Conservation (phyloP, 306 rosid species). For the Quercus alba region DNA sequence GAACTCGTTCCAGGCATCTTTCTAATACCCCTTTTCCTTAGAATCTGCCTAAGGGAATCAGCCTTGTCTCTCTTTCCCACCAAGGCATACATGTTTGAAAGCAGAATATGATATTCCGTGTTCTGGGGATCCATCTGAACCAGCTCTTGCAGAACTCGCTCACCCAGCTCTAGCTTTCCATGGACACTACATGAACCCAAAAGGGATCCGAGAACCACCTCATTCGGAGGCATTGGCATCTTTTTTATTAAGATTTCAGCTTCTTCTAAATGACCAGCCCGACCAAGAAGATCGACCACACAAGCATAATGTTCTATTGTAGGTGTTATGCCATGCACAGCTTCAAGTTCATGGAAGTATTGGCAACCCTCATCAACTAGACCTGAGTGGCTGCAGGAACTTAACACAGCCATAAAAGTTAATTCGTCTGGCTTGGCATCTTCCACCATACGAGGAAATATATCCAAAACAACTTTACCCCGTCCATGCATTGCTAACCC, state of each 20-base stretch:
- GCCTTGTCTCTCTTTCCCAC: conserved; percentile 58
- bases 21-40: conserved; percentile 47
- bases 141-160: conserved; percentile 47
- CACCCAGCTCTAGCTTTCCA: conserved; percentile 53
- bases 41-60: conserved; percentile 46
- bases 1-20: conserved; percentile 78
- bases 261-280: conserved; percentile 64
- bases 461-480: conserved; percentile 39
- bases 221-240: conserved; percentile 71
- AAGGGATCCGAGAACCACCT: conserved; percentile 70
- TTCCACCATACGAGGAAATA: conserved; percentile 52
- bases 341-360: conserved; percentile 49
- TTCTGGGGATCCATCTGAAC: conserved; percentile 54
- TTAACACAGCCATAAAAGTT: conserved; percentile 62
- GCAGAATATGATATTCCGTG: conserved; percentile 59
- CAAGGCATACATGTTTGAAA: conserved; percentile 63
- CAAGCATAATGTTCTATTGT: conserved; percentile 71
- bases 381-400: conserved; percentile 76
- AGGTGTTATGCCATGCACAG: conserved; percentile 35
- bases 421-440: conserved; percentile 63
- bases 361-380: conserved; percentile 56
- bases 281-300: conserved; percentile 68
- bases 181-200: conserved; percentile 60
- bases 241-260: conserved; percentile 39
- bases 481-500: conserved; percentile 76